phyloP scores from a whole-genome alignment of 148 eudicot species.

The Vaccinium macrocarpon region DNA sequence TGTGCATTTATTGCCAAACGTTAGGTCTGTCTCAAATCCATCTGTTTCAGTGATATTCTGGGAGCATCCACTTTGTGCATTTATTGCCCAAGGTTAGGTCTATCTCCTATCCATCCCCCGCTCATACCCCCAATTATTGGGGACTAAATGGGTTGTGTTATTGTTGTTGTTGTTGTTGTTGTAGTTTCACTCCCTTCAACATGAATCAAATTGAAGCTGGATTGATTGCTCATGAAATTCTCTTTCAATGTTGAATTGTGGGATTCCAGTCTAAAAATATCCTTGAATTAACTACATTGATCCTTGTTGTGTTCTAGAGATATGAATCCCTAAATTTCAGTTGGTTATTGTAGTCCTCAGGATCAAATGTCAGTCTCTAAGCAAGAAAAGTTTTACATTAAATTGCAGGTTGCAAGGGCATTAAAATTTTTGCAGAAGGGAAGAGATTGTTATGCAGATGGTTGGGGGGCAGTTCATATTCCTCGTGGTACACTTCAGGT shows the following conservation, averaged over 20 bases:
- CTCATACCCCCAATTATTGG: too few species aligned
- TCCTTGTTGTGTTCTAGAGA: constrained; percentile 10
- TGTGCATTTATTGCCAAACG: too few species aligned
- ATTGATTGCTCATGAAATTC: background rate
- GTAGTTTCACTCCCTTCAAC: background rate
- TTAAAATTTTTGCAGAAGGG: constrained; percentile 69
- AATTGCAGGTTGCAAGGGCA: constrained; percentile 91
- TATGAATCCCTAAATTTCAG: constrained; percentile 6
- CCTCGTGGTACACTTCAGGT: constrained; percentile 99
- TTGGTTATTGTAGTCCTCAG: background rate
- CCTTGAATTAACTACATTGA: background rate
- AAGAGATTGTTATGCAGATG: constrained; percentile 49
- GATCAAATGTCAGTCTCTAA: background rate
- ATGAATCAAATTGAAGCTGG: background rate
- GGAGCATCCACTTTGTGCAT: too few species aligned
- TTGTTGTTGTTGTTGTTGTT: too few species aligned
- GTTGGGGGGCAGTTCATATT: constrained; percentile 75
- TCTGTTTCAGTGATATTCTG: too few species aligned
- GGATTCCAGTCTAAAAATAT: background rate
- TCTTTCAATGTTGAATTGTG: background rate
- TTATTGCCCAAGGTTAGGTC: too few species aligned
- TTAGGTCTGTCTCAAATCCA: too few species aligned
- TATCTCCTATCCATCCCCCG: too few species aligned
- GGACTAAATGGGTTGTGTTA: too few species aligned
- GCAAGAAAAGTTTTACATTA: constrained; percentile 11